Conservation (phyloP, 495 filamentous ascomycete genomes). For the Chaetomium cochliodes region DNA sequence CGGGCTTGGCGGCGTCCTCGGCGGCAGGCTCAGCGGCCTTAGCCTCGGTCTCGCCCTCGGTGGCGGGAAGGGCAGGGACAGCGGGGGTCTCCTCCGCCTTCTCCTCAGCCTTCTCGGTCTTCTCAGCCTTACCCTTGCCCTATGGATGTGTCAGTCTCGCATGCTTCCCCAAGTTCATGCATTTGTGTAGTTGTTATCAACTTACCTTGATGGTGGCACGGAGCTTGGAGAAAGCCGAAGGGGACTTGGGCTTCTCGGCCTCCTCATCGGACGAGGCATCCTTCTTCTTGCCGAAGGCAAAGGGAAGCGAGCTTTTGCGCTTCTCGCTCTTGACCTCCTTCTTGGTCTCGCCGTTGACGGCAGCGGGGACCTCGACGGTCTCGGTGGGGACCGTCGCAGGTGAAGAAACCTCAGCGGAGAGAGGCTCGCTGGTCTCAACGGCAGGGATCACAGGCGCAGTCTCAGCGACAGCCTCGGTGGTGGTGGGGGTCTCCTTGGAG, state of each 20-base stretch:
- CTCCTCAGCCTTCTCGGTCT: constrained; percentile 47
- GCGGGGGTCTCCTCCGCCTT: constrained; percentile 43
- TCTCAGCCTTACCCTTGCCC: constrained; percentile 44
- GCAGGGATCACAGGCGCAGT: constrained; percentile 57
- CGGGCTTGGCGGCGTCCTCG: constrained; percentile 47
- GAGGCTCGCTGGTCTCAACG: constrained; percentile 55
- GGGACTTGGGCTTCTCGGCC: constrained; percentile 53
- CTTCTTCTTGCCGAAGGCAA: constrained; percentile 56
- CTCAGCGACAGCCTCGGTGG: constrained; percentile 52
- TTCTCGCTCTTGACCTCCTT: constrained; percentile 55
- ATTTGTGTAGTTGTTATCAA: background rate
- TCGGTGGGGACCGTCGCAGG: constrained; percentile 47
- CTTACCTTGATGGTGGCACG: constrained; percentile 50
- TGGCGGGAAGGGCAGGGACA: constrained; percentile 23
- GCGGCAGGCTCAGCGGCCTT: constrained; percentile 54
- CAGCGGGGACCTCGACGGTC: constrained; percentile 43
- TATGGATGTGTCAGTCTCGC: background rate
- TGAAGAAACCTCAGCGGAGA: constrained; percentile 48
- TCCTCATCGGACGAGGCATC: constrained; percentile 49
- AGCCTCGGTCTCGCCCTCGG: constrained; percentile 40
- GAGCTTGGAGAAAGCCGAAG: constrained; percentile 57
- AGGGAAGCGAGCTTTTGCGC: constrained; percentile 57
- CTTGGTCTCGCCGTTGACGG: constrained; percentile 53
- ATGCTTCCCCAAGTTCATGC: background rate
- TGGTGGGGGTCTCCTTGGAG: constrained; percentile 38